These are phyloP conservation scores for Rhododendron molle DNA, from an alignment of 148 eudicot species.

Conservation along the genomic window DNA sequence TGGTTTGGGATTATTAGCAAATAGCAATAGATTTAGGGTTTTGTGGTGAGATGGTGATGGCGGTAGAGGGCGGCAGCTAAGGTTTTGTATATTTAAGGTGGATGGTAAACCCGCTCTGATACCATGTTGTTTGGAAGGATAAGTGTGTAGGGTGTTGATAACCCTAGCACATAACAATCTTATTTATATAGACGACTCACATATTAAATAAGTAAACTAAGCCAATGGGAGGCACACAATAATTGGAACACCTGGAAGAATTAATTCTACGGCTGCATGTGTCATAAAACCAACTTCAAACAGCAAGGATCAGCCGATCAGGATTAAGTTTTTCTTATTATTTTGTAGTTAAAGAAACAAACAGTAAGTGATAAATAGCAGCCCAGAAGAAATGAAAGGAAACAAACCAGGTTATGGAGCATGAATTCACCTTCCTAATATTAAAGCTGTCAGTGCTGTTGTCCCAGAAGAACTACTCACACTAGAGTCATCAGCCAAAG, in stretches of 20 bases:
- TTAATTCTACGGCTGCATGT: background rate
- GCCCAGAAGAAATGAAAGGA: background rate
- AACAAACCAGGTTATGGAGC: background rate
- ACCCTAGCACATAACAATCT: too few relatives aligned
- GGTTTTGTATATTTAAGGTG: too few relatives aligned
- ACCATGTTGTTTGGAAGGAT: too few relatives aligned
- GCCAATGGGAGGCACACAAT: background rate
- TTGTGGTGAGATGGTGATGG: too few relatives aligned
- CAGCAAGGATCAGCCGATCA: background rate
- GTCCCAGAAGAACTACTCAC: conserved; percentile 70
- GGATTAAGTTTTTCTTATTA: background rate
- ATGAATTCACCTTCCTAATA: conserved; percentile 63
- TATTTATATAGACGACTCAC: too few relatives aligned
- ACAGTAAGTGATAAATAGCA: background rate
- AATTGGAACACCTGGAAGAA: background rate
- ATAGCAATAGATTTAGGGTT: too few relatives aligned
- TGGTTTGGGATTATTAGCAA: too few relatives aligned
- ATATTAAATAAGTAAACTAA: too few relatives aligned
- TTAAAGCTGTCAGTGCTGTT: conserved; percentile 69
- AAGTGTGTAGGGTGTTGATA: too few relatives aligned
- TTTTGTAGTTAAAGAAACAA: background rate
- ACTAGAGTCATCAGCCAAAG: conserved; percentile 62
- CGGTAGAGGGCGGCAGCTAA: too few relatives aligned
- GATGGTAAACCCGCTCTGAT: too few relatives aligned
- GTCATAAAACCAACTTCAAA: background rate